phyloP scores from a whole-genome alignment of 805 yeast species.

The Barnettozyma sucrosica region DNA sequence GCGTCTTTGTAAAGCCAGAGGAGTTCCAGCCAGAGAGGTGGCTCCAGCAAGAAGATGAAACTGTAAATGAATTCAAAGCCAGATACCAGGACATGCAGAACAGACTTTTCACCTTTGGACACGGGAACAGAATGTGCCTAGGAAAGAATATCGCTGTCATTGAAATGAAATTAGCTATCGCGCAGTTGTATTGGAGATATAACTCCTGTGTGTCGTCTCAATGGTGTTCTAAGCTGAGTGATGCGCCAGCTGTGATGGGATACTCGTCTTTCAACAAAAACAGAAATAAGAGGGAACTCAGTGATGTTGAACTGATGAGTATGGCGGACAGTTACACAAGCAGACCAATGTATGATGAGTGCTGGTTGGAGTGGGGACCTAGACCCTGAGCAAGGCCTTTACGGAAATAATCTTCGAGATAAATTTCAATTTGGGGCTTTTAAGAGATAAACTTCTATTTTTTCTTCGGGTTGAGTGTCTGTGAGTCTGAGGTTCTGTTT shows the following conservation, averaged over 20 bases:
- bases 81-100: slow-evolving; percentile 42
- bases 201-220: slow-evolving; percentile 33
- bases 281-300: slow-evolving; percentile 13
- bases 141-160: slow-evolving; percentile 64
- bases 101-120: slow-evolving; percentile 63
- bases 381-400: background rate
- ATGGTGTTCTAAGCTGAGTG: slow-evolving; percentile 36
- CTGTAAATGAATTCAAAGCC: slow-evolving; percentile 27
- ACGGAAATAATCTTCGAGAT: too few species aligned
- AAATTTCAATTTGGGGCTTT: too few species aligned
- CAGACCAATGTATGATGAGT: slow-evolving; percentile 46
- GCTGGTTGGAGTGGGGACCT: slow-evolving; percentile 34
- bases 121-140: slow-evolving; percentile 68
- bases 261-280: slow-evolving; percentile 6
- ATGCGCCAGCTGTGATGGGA: slow-evolving; percentile 25
- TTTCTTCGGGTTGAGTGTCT: slow-evolving; percentile 4
- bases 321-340: slow-evolving; percentile 55
- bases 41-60: slow-evolving; percentile 38
- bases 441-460: too few species aligned
- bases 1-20: slow-evolving; percentile 43
- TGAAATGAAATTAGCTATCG: slow-evolving; percentile 56
- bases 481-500: slow-evolving; percentile 1
- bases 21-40: slow-evolving; percentile 58
- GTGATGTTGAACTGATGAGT: slow-evolving; percentile 44
- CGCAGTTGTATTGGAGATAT: slow-evolving; percentile 48